Base-by-base conservation (phyloP, 169 alveolate genomes). In the Theileria parva region DNA sequence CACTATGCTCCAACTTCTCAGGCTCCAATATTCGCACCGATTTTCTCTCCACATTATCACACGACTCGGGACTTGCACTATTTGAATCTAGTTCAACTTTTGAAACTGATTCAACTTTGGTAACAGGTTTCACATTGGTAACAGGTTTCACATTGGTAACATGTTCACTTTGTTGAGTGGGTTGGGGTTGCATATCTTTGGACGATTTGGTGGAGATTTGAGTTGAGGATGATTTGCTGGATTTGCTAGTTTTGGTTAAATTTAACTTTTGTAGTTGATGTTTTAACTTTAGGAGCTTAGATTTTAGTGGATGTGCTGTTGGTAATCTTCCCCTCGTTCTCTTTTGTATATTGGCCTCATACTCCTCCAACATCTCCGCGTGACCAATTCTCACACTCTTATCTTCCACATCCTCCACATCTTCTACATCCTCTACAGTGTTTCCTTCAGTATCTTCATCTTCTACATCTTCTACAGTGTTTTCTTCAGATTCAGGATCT, bases 11-110 rank as follows among this genome's bases (percentile, higher is more conserved):
- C 19, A 78, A 60, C 19, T 50, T 70, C 23, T 77, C 89, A 13
- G 89, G 81, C 85, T 83, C 86, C 59, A 51, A 4, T 28, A 83
- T 73, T 12, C 77, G 8, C 73, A 83, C 86, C 1, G 75, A n/a
- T 25, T 69, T 63, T 27, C 28, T 27, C 37, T 4, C 59, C 17
- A 9, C 27, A 30, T 15, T 37, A 15, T 0, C 39, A 80, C 15
- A 71, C 19, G 12, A 80, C 15, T 5, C 83, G 74, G 19, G n/a
- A n/a, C n/a, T n/a, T n/a, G n/a, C n/a, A n/a, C n/a, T n/a, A n/a
- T n/a, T n/a, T n/a, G n/a, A n/a, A n/a, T n/a, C n/a, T n/a, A n/a
- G n/a, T n/a, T 73, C 77, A 13, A 7, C 71, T 73, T 73, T 59
- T 30, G 15, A 0, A 70, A 9, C 44, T 2, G 44, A 7, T 1